Base-by-base conservation (phyloP, 129 eudicot genomes). In the Ambrosia trifida region DNA sequence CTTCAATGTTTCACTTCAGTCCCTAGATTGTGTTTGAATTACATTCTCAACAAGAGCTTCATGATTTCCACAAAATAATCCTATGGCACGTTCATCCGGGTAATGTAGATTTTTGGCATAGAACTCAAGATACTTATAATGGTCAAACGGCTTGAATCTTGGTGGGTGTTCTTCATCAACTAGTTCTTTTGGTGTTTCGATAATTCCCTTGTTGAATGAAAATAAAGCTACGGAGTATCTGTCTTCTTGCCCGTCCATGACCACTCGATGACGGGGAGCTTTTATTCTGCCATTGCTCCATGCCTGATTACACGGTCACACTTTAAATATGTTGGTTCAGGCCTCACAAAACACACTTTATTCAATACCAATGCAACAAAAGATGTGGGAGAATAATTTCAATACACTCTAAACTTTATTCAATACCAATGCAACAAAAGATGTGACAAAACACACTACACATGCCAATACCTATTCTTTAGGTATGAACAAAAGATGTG, bases 261-360 rank as follows among this genome's bases (percentile, higher is more conserved):
- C 58, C 58, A 51, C 58, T 16, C 28, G 58, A 51, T 51, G 58
- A 16, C 11, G 4, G 16, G 2, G 3, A 17, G 58, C 4, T 17
- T 51, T 51, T 51, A 51, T 51, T 17, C 58, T 51, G 28, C 30
- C 58, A 51, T 51, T 51, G 58, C 30, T 51, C 58, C 58, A 51
- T 16, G 30, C 58, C 58, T 38, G 5, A 7, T 8, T 72, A 19
- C 70, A 71, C 8, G 10, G 11, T 17, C 28, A 51, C 30, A 49
- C 14, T 6, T 49, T 49, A 13, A 13, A 40, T 40, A 40, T 24
- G 28, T 24, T 24, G 28, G 28, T 24, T 24, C 28, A 24, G 28
- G 28, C 28, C 28, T 24, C 28, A 1, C 28, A 24, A 24, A 24
- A 24, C 28, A 24, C 28, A 24, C 28, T n/a, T n/a, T n/a, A n/a